These are phyloP conservation scores for Trichoderma semiorbis DNA, from an alignment of 2,329 filamentous ascomycete species.

Conservation along the genomic window DNA sequence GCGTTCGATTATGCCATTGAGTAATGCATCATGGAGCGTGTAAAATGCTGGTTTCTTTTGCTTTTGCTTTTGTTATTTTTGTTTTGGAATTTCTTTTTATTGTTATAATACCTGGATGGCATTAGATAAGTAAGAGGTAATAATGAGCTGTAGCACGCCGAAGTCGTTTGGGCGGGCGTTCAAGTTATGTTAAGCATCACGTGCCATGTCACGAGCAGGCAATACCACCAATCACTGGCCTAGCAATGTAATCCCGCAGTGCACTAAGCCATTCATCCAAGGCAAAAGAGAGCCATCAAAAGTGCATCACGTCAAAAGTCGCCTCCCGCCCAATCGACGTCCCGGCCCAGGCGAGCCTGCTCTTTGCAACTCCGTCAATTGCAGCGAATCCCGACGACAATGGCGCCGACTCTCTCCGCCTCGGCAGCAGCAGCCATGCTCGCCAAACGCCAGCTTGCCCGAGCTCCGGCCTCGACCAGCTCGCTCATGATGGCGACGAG, in stretches of 20 bases:
- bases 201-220: conserved; percentile 28
- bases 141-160: background rate
- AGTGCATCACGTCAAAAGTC: conserved; percentile 27
- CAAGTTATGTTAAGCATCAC: conserved; percentile 22
- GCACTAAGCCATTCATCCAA: conserved; percentile 18
- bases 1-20: background rate
- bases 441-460: conserved; percentile 35
- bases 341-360: conserved; percentile 16
- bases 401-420: conserved; percentile 34
- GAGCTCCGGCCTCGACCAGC: conserved; percentile 24
- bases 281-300: conserved; percentile 14
- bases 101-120: background rate
- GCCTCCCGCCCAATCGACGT: conserved; percentile 18
- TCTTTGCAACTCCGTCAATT: conserved; percentile 29
- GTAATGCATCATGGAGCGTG: background rate
- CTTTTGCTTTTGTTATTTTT: background rate
- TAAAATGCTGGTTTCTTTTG: background rate
- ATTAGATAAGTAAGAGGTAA: background rate
- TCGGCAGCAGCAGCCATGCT: conserved; percentile 32
- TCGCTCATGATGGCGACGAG: conserved; percentile 20
- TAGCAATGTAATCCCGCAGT: conserved; percentile 41
- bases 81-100: background rate
- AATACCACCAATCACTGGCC: conserved; percentile 35
- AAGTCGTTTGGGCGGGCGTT: background rate
- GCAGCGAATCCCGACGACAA: conserved; percentile 24